Percentiles rank a stretch among this genome's conserved stretches.
phyloP scores from a whole-genome alignment of 768 basidiomycete species.

The Lyophyllum decastes region DNA sequence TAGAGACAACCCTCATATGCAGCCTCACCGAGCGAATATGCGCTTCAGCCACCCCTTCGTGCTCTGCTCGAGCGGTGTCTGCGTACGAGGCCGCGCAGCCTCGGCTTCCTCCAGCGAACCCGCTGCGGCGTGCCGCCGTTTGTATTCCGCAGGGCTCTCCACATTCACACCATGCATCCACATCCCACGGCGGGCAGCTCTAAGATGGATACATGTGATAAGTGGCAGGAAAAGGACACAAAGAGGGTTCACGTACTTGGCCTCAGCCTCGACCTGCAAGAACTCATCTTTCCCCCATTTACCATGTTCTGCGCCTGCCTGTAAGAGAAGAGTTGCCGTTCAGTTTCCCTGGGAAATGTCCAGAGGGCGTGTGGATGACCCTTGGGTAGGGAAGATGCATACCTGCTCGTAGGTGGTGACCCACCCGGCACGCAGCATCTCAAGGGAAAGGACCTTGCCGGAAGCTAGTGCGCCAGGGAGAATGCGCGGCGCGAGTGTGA shows the following conservation, averaged over 20 bases:
- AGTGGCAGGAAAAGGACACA: background rate
- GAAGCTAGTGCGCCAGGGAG: conserved; percentile 50
- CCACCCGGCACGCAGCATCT: conserved; percentile 83
- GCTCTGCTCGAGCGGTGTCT: background rate
- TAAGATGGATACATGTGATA: conserved; percentile 25
- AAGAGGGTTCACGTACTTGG: conserved; percentile 50
- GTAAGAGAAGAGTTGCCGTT: background rate
- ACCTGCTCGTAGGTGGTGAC: conserved; percentile 74
- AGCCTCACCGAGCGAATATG: conserved; percentile 10
- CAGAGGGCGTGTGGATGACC: background rate
- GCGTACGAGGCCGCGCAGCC: conserved; percentile 2
- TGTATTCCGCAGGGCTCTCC: conserved; percentile 82
- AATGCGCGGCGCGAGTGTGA: conserved; percentile 52
- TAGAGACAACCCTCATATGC: background rate
- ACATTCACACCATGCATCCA: conserved; percentile 57
- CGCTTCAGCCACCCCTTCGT: conserved; percentile 13
- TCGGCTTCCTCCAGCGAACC: conserved; percentile 17
- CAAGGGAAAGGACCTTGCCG: conserved; percentile 55
- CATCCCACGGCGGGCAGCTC: conserved; percentile 68
- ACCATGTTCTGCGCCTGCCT: conserved; percentile 80
- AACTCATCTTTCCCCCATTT: conserved; percentile 64
- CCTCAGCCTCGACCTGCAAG: conserved; percentile 59
- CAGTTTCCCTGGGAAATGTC: background rate
- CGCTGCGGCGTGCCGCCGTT: conserved; percentile 56
- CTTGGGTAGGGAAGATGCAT: background rate